Base-by-base conservation (phyloP, 2,329 filamentous ascomycete species). In the Fusarium ramigenum region DNA sequence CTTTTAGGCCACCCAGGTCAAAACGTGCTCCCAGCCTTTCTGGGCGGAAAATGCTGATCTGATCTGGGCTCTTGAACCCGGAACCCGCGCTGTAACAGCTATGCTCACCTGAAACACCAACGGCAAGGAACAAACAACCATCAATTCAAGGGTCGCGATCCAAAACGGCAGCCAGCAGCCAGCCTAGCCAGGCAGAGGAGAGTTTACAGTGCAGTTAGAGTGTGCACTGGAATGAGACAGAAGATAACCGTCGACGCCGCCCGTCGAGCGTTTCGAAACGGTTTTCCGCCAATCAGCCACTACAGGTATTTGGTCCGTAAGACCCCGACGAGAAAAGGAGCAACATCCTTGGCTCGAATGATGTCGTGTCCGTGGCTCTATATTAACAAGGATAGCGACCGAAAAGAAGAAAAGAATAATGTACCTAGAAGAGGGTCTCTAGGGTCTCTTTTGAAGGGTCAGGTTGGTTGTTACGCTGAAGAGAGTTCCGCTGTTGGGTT, bases 191-290 rank as follows among this genome's bases (percentile, higher is more conserved):
- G 43, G 42, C 58, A 43, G 23, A 36, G 61, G 28, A 47, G 40
- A 39, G 46, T 40, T 59, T 32, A 62, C 59, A 14, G 32, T 57
- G 30, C 30, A n/a, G n/a, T 23, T 59, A 34, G 32, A 36, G 39
- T 50, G 37, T 59, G 32, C 23, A 36, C 32, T 42, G 37, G 58
- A 53, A 53, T 66, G 34, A 39, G 30, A 56, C 19, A 52, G 34
- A 44, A 62, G 52, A 66, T 62, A 46, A 44, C 44, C 69, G 63
- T 72, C 44, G 30, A 64, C 65, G 63, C 66, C 63, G 49, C 72
- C 64, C 64, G 66, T 72, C 61, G 47, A 73, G 74, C 70, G 75
- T 77, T 77, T 77, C 75, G 75, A 77, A 77, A 77, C 75, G 65
- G 70, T 57, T 76, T 77, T 74, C 75, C 75, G 74, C 75, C 75